Base-by-base conservation (phyloP, 176 grass and related monocot species). In the Alloteropsis semialata region DNA sequence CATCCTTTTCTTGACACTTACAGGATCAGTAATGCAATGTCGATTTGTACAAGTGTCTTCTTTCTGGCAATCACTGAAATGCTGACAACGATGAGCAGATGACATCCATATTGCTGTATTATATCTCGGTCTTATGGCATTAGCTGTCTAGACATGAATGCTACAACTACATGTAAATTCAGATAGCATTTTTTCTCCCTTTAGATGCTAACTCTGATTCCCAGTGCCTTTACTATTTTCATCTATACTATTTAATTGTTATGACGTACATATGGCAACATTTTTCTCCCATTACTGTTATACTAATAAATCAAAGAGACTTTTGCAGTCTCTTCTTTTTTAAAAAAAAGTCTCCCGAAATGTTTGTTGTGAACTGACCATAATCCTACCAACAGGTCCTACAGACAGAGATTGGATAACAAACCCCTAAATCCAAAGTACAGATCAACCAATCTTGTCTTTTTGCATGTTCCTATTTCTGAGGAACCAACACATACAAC, bases 1-100 rank as follows among this genome's bases (percentile, higher is more conserved):
- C 74, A 79, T 82, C 72, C 38, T 57, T 90, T 79, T 87, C 79
- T 74, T 65, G 79, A 90, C 39, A 83, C 50, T 79, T 28, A 79
- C 79, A 90, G 84, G 74, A 82, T 53, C 81, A 83, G 19, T 36
- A 81, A 68, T 38, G 18, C 30, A 24, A 32, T 69, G 68, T 59
- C n/a, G 48, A 41, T 51, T 37, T 76, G 76, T 39, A 14, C 43
- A 73, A 33, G 39, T 49, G 73, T 6, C 32, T 38, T 78, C 3
- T 68, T 78, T 71, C 65, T 67, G 66, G 19, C 53, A 58, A 22
- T 86, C 3, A 8, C 65, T 66, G 59, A 83, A 86, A 66, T 49
- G 42, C 39, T 51, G 33, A 86, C 59, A 78, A 73, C 79, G 79
- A 82, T 78, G 25, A 78, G 58, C 37, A 67, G 79, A 77, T 78